Conservation (phyloP, 768 basidiomycete species). For the Lyophyllum atratum region DNA sequence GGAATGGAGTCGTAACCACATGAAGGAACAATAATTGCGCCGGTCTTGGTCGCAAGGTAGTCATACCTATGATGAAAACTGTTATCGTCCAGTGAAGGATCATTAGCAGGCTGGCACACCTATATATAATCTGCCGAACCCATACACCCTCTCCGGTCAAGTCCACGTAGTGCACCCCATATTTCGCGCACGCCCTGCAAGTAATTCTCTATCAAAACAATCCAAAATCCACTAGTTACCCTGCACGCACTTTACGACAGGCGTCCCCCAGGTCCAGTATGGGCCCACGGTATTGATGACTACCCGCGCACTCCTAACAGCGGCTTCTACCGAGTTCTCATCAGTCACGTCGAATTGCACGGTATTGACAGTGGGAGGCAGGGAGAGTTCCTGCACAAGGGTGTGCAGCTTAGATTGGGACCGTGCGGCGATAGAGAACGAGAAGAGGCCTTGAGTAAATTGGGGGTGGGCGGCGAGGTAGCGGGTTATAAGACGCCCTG, state of each 20-base stretch:
- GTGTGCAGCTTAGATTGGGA: conserved; percentile 61
- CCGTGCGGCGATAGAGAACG: conserved; percentile 70
- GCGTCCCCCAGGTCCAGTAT: conserved; percentile 70
- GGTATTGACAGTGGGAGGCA: conserved; percentile 43
- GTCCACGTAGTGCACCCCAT: conserved; percentile 86
- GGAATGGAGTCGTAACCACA: conserved; percentile 82
- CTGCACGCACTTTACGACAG: conserved; percentile 60
- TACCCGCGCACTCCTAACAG: conserved; percentile 59
- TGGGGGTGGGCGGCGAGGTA: conserved; percentile 72
- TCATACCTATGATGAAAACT: conserved; percentile 55
- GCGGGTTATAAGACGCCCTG: conserved; percentile 65
- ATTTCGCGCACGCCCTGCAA: conserved; percentile 65
- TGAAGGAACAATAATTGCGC: conserved; percentile 76
- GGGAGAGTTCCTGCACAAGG: conserved; percentile 47
- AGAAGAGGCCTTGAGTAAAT: conserved; percentile 47
- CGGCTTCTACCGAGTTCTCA: conserved; percentile 50
- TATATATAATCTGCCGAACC: conserved; percentile 60
- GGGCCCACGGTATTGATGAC: conserved; percentile 82
- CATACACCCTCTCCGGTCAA: conserved; percentile 74
- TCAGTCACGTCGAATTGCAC: conserved; percentile 65
- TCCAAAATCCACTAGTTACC: background rate
- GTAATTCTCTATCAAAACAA: background rate
- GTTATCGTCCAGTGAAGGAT: background rate
- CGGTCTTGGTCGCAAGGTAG: conserved; percentile 66
- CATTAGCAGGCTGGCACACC: conserved; percentile 42